Percentiles rank a stretch among this genome's conserved stretches.
Evolutionary conservation across 2,329 filamentous ascomycete species (phyloP).

Genomic region (Claviceps citrina): DNA sequence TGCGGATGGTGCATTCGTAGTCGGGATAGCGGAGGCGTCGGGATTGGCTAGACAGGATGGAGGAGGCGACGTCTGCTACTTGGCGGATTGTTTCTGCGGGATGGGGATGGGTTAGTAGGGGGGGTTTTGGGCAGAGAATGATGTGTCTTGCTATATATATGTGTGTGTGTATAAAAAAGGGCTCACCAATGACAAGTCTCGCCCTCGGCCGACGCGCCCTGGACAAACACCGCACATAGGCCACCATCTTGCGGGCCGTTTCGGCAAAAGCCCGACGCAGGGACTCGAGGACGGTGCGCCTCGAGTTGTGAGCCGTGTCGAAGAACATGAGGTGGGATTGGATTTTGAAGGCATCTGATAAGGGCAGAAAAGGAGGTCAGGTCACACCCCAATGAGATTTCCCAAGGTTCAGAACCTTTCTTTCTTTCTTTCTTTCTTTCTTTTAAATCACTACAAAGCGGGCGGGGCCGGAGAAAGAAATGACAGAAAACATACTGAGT

Average conservation of each 20-base stretch:
- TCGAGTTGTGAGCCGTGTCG: slow-evolving; percentile 63
- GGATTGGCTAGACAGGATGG: slow-evolving; percentile 43
- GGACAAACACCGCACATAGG: slow-evolving; percentile 44
- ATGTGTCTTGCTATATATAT: too few species aligned
- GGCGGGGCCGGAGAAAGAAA: too few species aligned
- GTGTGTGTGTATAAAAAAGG: background rate
- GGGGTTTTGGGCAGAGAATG: too few species aligned
- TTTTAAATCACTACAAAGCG: too few species aligned
- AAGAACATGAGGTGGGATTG: slow-evolving; percentile 75
- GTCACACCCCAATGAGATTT: too few species aligned
- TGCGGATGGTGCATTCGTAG: slow-evolving; percentile 45
- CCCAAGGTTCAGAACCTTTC: too few species aligned
- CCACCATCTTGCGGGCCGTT: slow-evolving; percentile 60
- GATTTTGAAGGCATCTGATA: slow-evolving; percentile 55
- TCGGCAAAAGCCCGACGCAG: slow-evolving; percentile 61
- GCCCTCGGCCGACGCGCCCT: slow-evolving; percentile 37
- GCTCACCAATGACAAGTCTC: slow-evolving; percentile 48
- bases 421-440: background rate
- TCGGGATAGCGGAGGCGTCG: slow-evolving; percentile 29
- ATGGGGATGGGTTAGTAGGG: background rate
- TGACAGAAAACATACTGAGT: slow-evolving; percentile 38
- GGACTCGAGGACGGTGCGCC: slow-evolving; percentile 54
- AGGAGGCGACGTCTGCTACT: slow-evolving; percentile 47
- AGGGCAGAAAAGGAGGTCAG: background rate
- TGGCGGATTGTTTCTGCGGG: slow-evolving; percentile 46